A percentile compares a stretch with the other conserved stretches of the same genome.
Conservation (phyloP, 768 basidiomycete genomes). For the Polyporus arcularius region DNA sequence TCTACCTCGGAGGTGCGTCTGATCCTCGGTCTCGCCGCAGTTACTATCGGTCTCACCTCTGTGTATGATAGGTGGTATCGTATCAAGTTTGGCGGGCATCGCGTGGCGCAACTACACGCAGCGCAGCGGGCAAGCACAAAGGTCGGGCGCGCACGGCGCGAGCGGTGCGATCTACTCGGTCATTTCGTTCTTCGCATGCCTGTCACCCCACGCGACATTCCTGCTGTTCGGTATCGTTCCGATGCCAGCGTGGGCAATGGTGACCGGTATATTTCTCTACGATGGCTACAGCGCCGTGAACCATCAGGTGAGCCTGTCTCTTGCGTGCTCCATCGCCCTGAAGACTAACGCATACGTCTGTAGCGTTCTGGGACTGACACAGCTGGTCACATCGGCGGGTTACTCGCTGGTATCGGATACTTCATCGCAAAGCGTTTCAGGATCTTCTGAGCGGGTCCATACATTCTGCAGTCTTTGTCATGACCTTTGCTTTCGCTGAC, state of each 20-base stretch:
- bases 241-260: slow-evolving; percentile 75
- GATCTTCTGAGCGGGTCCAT: slow-evolving; percentile 16
- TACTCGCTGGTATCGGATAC: slow-evolving; percentile 61
- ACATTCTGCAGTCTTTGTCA: background rate
- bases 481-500: background rate
- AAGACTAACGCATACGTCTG: background rate
- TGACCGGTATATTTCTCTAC: slow-evolving; percentile 64
- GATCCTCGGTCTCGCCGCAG: slow-evolving; percentile 1
- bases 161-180: slow-evolving; percentile 78
- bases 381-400: slow-evolving; percentile 69
- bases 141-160: slow-evolving; percentile 58
- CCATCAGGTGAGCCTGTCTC: slow-evolving; percentile 32
- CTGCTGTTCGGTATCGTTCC: slow-evolving; percentile 76
- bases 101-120: slow-evolving; percentile 45
- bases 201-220: slow-evolving; percentile 66
- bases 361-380: slow-evolving; percentile 59
- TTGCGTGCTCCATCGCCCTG: background rate
- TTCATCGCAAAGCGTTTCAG: slow-evolving; percentile 33
- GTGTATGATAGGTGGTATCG: slow-evolving; percentile 53
- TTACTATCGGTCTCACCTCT: background rate
- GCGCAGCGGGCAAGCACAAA: slow-evolving; percentile 11
- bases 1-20: slow-evolving; percentile 71
- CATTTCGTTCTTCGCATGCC: slow-evolving; percentile 71
- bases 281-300: slow-evolving; percentile 47
- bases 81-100: slow-evolving; percentile 51